Percentiles rank a stretch among this genome's conserved stretches.
Conservation (phyloP, 192 early-diverging fungal genomes). For the Linderina pennispora region DNA sequence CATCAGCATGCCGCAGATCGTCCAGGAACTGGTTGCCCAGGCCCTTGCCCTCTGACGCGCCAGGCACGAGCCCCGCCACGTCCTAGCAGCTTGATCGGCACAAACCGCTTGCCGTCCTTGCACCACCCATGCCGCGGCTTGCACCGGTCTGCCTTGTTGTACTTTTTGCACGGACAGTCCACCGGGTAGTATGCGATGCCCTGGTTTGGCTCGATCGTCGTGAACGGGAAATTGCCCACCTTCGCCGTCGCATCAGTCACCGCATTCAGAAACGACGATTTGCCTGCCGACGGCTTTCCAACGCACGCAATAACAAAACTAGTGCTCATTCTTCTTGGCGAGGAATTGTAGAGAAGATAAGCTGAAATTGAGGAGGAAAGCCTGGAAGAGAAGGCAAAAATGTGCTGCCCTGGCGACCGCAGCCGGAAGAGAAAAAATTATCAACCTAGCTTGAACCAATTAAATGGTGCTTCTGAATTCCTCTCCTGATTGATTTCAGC, state of each 20-base stretch:
- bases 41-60: conserved; percentile 66
- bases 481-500: too few species aligned
- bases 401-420: too few species aligned
- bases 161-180: conserved; percentile 62
- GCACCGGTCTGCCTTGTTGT: conserved; percentile 50
- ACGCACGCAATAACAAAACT: conserved; percentile 60
- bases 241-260: conserved; percentile 78
- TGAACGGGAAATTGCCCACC: conserved; percentile 82
- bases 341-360: too few species aligned
- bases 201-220: conserved; percentile 79
- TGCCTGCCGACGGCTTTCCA: conserved; percentile 75
- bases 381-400: too few species aligned
- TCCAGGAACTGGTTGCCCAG: conserved; percentile 80
- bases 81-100: conserved; percentile 74
- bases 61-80: conserved; percentile 80
- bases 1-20: conserved; percentile 70
- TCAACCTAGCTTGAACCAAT: too few species aligned
- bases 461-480: too few species aligned
- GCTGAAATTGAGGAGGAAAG: too few species aligned
- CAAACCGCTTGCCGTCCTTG: conserved; percentile 53
- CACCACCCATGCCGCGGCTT: conserved; percentile 73
- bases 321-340: conserved; percentile 32
- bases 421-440: too few species aligned
- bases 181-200: conserved; percentile 70
- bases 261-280: conserved; percentile 76